These are phyloP conservation scores for Rugonectria rugulosa DNA, from an alignment of 2,329 filamentous ascomycete species.

Conservation along the genomic window DNA sequence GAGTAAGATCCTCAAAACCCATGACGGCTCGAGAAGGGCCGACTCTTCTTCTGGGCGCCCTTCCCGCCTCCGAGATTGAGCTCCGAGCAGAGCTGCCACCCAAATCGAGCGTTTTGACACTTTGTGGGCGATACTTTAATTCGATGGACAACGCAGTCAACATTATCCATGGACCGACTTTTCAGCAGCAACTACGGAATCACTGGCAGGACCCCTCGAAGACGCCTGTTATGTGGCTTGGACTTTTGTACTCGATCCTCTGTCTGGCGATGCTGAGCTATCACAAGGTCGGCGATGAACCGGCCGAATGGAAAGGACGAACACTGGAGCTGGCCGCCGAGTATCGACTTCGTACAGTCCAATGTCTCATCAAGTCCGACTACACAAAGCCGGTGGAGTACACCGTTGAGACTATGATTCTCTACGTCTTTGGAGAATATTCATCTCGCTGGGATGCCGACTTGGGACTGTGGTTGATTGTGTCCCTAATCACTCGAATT, in stretches of 20 bases:
- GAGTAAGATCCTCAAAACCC: slow-evolving; percentile 74
- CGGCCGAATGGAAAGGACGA: slow-evolving; percentile 77
- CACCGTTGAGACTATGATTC: slow-evolving; percentile 79
- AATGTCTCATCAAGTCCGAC: slow-evolving; percentile 78
- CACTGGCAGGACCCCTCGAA: slow-evolving; percentile 78
- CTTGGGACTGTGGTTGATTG: slow-evolving; percentile 68
- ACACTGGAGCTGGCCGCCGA: slow-evolving; percentile 66
- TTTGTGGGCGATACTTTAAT: slow-evolving; percentile 91
- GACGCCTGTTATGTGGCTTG: slow-evolving; percentile 80
- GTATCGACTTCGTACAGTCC: slow-evolving; percentile 77
- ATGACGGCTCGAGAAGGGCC: slow-evolving; percentile 68
- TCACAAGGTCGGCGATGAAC: slow-evolving; percentile 80
- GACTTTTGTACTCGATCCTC: slow-evolving; percentile 78
- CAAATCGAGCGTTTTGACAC: slow-evolving; percentile 81
- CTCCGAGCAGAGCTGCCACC: slow-evolving; percentile 81
- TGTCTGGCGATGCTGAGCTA: slow-evolving; percentile 82
- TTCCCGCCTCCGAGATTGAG: slow-evolving; percentile 76
- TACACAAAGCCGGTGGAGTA: slow-evolving; percentile 78
- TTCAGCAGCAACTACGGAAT: slow-evolving; percentile 72
- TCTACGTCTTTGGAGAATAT: slow-evolving; percentile 80
- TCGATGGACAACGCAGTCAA: slow-evolving; percentile 75
- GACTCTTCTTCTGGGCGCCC: slow-evolving; percentile 79
- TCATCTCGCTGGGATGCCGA: slow-evolving; percentile 78
- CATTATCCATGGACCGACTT: slow-evolving; percentile 84
- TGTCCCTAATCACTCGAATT: slow-evolving; percentile 63